A percentile compares a stretch with the other conserved stretches of the same genome.
Evolutionary conservation across 148 eudicot genomes (phyloP).

Genomic region (Rhododendron molle): DNA sequence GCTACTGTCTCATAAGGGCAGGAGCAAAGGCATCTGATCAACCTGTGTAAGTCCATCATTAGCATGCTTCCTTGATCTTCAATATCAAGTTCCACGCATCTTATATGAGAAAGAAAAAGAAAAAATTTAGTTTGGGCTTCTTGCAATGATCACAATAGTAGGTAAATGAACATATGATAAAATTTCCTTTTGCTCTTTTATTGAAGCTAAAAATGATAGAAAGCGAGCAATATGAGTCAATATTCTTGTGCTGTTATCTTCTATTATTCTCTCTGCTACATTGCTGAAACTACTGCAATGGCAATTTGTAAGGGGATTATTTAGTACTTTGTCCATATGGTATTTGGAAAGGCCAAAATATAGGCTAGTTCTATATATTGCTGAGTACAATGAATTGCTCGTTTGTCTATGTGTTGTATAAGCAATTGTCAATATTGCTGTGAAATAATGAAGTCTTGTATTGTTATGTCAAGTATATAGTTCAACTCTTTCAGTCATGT

Average conservation of each 20-base stretch:
- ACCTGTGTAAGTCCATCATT: slow-evolving; percentile 46
- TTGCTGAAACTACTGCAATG: not conserved
- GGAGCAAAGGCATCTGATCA: slow-evolving; percentile 62
- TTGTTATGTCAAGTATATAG: not conserved
- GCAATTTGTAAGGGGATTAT: not conserved
- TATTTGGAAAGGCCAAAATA: not conserved
- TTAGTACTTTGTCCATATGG: not conserved
- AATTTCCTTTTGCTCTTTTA: not conserved
- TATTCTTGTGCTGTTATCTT: not conserved
- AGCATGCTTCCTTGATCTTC: slow-evolving; percentile 13
- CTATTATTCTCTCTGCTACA: not conserved
- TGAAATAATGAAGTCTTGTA: slow-evolving; percentile 9
- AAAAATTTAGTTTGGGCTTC: not conserved
- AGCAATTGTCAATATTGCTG: not conserved
- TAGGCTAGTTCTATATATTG: not conserved
- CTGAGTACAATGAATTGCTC: not conserved
- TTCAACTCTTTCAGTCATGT: not conserved
- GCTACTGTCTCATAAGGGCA: slow-evolving; percentile 55
- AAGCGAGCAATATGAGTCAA: not conserved
- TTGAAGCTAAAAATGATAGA: not conserved
- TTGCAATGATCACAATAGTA: not conserved
- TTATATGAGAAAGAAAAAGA: not conserved
- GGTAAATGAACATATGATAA: not conserved
- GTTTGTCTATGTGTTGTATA: not conserved
- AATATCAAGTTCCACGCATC: not conserved